Base-by-base conservation (phyloP, 164 flowering plant species). In the Amborella trichopoda region DNA sequence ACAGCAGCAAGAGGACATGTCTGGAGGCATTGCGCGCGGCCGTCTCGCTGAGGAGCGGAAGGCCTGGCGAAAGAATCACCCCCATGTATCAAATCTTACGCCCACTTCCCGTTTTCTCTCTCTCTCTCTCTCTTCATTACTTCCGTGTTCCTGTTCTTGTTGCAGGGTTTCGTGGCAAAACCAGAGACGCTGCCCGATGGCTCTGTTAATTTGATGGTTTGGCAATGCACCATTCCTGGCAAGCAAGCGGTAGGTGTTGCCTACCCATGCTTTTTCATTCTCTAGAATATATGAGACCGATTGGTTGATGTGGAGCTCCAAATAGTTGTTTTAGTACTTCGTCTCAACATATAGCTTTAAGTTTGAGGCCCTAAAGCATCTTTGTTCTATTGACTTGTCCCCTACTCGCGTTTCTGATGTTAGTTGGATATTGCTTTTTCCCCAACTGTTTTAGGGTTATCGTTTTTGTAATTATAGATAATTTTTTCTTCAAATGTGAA, bases 151-250 rank as follows among this genome's bases (percentile, higher is more conserved):
- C 45, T 4, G 16, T 11, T 25, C 9, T 2, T 11, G 12, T 24
- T 24, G 19, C 66, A 84, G 95, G 95, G 95, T 60, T 81, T 85
- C 44, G 91, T 81, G 13, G 95, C 95, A 3, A 81, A 73, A 64
- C 95, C 88, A 8, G 91, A 81, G 60, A 74, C 85, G 1, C 36
- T 33, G n/a, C 54, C 76, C 0, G 95, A 81, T 64, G 95, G 95
- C 4, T 56, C 81, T 3, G 78, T 81, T 6, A 80, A 85, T 71
- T 49, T 85, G 73, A 79, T 85, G 88, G 68, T 67, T 36, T 85
- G 95, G 91, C 77, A 81, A 48, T 81, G 95, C 65, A 68, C 64
- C n/a, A 85, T 85, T 40, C 95, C 95, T 51, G 95, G 91, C 5
- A 81, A 81, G 53, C 23, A 79, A 23, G 81, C 76, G 49, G 90